Evolutionary conservation across 2,329 filamentous ascomycete species (phyloP).

Genomic region (Phoma sp.): DNA sequence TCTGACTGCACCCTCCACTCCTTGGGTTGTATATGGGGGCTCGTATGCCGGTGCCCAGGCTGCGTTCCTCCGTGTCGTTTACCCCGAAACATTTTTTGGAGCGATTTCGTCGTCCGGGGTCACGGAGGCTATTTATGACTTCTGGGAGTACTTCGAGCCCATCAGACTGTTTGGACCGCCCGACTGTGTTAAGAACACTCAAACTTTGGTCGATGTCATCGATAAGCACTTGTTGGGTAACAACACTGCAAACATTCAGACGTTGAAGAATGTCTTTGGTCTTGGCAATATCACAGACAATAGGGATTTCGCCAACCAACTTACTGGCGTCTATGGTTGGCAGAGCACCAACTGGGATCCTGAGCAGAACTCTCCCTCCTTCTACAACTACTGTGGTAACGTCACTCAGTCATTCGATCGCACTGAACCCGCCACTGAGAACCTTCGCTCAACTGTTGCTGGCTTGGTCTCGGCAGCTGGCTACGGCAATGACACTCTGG

Average conservation of each 20-base stretch:
- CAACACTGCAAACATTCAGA: constrained; percentile 49
- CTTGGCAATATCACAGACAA: constrained; percentile 56
- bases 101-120: constrained; percentile 83
- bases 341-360: constrained; percentile 65
- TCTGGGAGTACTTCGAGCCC: constrained; percentile 69
- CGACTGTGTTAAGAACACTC: constrained; percentile 69
- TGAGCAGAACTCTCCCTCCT: constrained; percentile 54
- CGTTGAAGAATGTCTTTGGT: constrained; percentile 62
- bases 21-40: constrained; percentile 82
- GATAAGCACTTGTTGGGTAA: constrained; percentile 64
- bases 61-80: constrained; percentile 75
- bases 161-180: constrained; percentile 62
- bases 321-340: constrained; percentile 58
- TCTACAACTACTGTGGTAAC: constrained; percentile 60
- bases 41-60: constrained; percentile 83
- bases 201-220: constrained; percentile 64
- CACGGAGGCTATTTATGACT: constrained; percentile 77
- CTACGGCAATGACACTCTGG: constrained; percentile 50
- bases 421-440: constrained; percentile 43
- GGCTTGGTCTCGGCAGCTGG: constrained; percentile 57
- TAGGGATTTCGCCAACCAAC: constrained; percentile 60
- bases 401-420: constrained; percentile 58
- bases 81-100: constrained; percentile 79
- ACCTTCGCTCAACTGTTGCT: constrained; percentile 49
- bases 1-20: constrained; percentile 67